Percentiles rank a stretch among this genome's conserved stretches.
Conservation (phyloP, 108 stramenopile genomes). For the Tribonema minus region DNA sequence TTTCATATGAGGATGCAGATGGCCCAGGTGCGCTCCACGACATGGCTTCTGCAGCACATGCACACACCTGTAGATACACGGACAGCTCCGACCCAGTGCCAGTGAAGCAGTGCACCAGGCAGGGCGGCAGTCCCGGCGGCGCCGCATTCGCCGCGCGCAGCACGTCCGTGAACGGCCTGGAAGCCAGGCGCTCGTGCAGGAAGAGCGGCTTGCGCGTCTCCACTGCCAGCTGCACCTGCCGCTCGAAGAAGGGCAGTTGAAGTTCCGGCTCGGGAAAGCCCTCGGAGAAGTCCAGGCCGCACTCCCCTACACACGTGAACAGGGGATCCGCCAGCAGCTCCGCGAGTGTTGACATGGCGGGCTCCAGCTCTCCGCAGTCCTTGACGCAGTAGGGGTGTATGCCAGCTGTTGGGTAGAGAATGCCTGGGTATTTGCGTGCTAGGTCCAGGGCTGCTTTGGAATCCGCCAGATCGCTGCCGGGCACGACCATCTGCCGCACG, state of each 20-base stretch:
- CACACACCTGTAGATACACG: too few relatives aligned
- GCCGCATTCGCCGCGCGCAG: neutral
- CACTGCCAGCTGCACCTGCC: constrained; percentile 21
- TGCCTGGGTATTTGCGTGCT: neutral
- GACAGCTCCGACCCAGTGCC: too few relatives aligned
- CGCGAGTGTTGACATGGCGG: constrained; percentile 15
- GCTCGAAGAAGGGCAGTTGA: constrained; percentile 29
- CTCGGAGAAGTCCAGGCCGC: constrained; percentile 32
- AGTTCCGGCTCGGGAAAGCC: constrained; percentile 11
- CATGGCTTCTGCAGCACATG: too few relatives aligned
- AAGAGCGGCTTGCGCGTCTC: constrained; percentile 24
- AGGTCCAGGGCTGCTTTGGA: constrained; percentile 10
- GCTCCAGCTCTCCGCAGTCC: constrained; percentile 1
- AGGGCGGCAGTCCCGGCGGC: constrained; percentile 18
- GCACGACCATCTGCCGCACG: constrained; percentile 30
- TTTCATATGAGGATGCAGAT: too few relatives aligned
- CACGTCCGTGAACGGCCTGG: constrained; percentile 4
- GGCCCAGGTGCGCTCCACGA: too few relatives aligned
- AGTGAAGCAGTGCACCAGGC: constrained; percentile 31
- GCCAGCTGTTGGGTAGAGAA: constrained; percentile 27
- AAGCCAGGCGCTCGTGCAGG: constrained; percentile 19
- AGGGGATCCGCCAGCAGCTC: neutral
- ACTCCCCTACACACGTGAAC: constrained; percentile 27
- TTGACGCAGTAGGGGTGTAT: constrained; percentile 26
- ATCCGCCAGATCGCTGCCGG: constrained; percentile 25